A percentile compares a stretch with the other conserved stretches of the same genome.
phyloP scores from a whole-genome alignment of 2,329 filamentous ascomycete species.

The Diaporthe citriasiana region DNA sequence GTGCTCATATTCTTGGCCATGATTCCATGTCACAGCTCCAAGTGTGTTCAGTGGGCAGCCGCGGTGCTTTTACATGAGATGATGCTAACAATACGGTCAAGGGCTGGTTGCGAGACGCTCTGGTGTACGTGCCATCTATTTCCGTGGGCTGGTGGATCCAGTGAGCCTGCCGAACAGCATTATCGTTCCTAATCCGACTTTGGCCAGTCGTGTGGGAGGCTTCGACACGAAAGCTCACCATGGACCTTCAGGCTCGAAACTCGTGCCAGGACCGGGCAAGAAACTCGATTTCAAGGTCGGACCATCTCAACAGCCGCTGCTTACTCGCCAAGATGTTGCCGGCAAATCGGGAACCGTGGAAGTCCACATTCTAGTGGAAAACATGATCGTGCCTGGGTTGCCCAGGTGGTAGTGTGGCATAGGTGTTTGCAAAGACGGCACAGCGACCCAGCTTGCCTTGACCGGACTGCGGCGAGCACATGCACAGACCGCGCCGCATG shows the following conservation, averaged over 20 bases:
- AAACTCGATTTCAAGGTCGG: not conserved
- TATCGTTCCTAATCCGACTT: not conserved
- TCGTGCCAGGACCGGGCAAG: not conserved
- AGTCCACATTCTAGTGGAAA: not conserved
- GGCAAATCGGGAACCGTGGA: not conserved
- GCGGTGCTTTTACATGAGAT: not conserved
- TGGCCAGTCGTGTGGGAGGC: not conserved
- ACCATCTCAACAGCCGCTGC: not conserved
- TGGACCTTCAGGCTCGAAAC: not conserved
- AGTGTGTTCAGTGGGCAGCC: not conserved
- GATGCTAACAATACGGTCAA: not conserved
- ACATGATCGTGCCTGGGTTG: not conserved
- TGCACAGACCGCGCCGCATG: conserved; percentile 27
- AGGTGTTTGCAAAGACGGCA: not conserved
- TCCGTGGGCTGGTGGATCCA: not conserved
- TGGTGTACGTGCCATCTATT: not conserved
- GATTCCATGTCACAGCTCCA: not conserved
- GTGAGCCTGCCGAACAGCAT: not conserved
- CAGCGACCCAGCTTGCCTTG: not conserved
- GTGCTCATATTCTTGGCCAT: not conserved
- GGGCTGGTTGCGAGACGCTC: not conserved
- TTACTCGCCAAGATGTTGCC: not conserved
- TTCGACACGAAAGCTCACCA: not conserved
- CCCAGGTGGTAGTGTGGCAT: not conserved
- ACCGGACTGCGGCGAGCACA: not conserved